These are phyloP conservation scores for Aspergillus sp. DNA, from an alignment of 2,329 filamentous ascomycete species.

Conservation along the genomic window DNA sequence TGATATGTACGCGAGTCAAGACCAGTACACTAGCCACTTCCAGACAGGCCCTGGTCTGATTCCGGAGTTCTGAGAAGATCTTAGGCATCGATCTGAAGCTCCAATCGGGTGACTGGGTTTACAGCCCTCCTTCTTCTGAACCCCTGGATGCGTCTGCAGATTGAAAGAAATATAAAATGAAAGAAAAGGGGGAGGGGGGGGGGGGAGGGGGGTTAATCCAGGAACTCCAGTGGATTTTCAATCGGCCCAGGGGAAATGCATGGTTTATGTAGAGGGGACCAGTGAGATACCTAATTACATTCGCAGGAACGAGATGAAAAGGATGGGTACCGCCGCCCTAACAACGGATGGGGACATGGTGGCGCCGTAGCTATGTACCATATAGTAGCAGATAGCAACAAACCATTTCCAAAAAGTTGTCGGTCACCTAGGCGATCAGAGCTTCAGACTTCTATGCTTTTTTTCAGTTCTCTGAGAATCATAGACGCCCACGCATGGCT, in stretches of 20 bases:
- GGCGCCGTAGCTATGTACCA: not conserved
- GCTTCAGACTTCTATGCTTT: not conserved
- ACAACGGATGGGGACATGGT: not conserved
- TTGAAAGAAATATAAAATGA: not conserved
- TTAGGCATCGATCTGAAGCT: conserved; percentile 1
- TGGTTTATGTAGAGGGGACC: too few species aligned
- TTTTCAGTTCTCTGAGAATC: not conserved
- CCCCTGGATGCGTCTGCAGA: not conserved
- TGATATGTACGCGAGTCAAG: too few species aligned
- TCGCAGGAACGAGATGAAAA: too few species aligned
- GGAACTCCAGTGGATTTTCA: not conserved
- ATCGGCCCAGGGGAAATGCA: not conserved
- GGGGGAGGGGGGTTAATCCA: not conserved
- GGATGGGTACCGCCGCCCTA: not conserved
- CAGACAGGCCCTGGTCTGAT: conserved; percentile 10
- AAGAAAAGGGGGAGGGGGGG: not conserved
- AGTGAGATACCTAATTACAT: too few species aligned
- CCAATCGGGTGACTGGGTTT: not conserved
- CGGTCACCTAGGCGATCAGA: not conserved
- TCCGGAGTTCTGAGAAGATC: not conserved
- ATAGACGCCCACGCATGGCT: conserved; percentile 3
- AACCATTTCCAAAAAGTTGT: not conserved
- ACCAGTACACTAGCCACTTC: too few species aligned
- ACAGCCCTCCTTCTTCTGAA: not conserved
- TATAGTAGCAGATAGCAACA: not conserved